These are phyloP conservation scores for Leccinum holopus DNA, from an alignment of 1,284 basidiomycete species.

Conservation along the genomic window DNA sequence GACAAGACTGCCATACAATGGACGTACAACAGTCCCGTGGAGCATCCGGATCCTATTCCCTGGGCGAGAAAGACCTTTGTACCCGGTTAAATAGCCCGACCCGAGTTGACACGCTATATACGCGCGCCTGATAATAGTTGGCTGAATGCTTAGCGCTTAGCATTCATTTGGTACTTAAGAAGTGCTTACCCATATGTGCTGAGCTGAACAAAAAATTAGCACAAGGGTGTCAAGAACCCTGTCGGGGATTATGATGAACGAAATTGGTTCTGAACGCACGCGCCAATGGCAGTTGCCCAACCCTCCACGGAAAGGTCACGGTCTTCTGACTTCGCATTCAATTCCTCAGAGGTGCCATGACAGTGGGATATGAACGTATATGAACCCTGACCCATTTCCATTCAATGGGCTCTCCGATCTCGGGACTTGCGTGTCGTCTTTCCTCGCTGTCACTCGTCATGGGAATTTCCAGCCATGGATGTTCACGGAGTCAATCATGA, in stretches of 20 bases:
- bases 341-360: not conserved
- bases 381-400: not conserved
- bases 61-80: conserved; percentile 37
- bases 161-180: not conserved
- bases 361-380: too few species aligned
- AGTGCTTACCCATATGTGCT: conserved; percentile 38
- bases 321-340: conserved; percentile 1
- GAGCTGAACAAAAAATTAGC: conserved; percentile 34
- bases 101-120: not conserved
- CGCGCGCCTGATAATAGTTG: conserved; percentile 35
- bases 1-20: too few species aligned
- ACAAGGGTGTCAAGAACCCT: not conserved
- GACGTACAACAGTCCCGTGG: conserved; percentile 31
- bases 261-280: conserved; percentile 18
- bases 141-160: not conserved
- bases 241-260: not conserved
- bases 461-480: not conserved
- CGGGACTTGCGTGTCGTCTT: not conserved
- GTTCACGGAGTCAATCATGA: not conserved
- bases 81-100: not conserved
- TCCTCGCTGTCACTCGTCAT: too few species aligned
- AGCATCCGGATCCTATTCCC: conserved; percentile 34
- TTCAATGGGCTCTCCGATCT: not conserved
- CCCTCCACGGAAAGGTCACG: conserved; percentile 26
- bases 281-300: conserved; percentile 32